Conservation (phyloP, 345 rosid species). For the Isatis tinctoria region DNA sequence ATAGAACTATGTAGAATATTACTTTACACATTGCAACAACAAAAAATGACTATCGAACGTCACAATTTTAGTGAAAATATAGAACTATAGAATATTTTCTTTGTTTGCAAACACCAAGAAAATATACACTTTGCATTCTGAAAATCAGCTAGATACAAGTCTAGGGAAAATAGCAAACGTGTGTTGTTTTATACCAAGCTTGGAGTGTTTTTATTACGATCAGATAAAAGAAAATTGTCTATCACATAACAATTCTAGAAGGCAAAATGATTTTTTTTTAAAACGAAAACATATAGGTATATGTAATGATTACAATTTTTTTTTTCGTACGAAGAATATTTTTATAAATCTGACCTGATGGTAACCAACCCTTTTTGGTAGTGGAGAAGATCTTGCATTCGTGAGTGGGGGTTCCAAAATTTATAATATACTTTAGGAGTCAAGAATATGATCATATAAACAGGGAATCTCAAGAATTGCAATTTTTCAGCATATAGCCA, state of each 20-base stretch:
- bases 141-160: neutral
- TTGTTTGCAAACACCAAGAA: neutral
- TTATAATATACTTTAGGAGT: constrained; percentile 12
- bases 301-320: constrained; percentile 3
- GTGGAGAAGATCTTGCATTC: constrained; percentile 28
- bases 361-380: constrained; percentile 22
- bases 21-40: too few species aligned
- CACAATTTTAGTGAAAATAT: too few species aligned
- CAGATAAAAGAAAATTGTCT: neutral
- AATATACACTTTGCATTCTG: neutral
- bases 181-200: neutral
- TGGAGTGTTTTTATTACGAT: neutral
- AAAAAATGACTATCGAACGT: neutral
- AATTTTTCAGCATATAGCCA: neutral
- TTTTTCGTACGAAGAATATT: constrained; percentile 16
- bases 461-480: constrained; percentile 12
- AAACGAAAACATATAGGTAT: neutral
- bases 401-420: constrained; percentile 10
- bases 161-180: neutral
- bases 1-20: neutral
- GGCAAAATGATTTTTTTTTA: too few species aligned
- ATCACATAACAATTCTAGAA: constrained; percentile 5
- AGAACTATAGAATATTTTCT: too few species aligned
- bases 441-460: constrained; percentile 20
- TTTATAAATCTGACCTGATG: constrained; percentile 19